Evolutionary conservation across 1,284 basidiomycete genomes (phyloP).

Genomic region (Apiotrichum montevideense): DNA sequence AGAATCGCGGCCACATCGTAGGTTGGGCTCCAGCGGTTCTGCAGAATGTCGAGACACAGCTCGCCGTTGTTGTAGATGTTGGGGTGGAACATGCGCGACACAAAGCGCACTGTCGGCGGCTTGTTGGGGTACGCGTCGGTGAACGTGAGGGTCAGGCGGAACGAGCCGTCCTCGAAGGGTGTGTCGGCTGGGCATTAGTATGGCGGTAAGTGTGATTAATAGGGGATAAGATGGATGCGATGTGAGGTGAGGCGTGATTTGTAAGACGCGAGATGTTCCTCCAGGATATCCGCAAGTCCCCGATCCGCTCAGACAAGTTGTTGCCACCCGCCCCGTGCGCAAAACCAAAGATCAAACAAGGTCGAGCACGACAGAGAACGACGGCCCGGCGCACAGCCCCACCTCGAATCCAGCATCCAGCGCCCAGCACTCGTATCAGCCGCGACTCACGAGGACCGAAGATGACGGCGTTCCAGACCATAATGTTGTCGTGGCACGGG

Average conservation of each 20-base stretch:
- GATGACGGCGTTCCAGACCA: conserved; percentile 99
- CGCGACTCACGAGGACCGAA: conserved; percentile 79
- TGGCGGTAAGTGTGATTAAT: background rate
- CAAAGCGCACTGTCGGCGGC: conserved; percentile 92
- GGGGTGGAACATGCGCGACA: conserved; percentile 97
- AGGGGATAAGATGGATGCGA: too few relatives aligned
- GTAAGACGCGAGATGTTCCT: too few relatives aligned
- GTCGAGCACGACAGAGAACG: too few relatives aligned
- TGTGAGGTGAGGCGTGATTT: too few relatives aligned
- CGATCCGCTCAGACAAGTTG: too few relatives aligned
- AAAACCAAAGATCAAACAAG: too few relatives aligned
- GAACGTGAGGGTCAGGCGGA: conserved; percentile 90
- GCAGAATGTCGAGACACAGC: conserved; percentile 93
- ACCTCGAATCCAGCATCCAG: background rate
- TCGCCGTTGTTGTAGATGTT: conserved; percentile 97
- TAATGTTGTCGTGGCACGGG: conserved; percentile 95
- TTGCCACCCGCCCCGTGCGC: too few relatives aligned
- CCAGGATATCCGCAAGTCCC: too few relatives aligned
- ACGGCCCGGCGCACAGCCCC: background rate
- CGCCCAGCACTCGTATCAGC: background rate
- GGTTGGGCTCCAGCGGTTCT: conserved; percentile 96
- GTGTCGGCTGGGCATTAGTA: conserved; percentile 67
- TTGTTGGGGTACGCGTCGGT: conserved; percentile 99
- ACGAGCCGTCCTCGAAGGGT: conserved; percentile 97
- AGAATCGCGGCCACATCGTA: conserved; percentile 98